These are phyloP conservation scores for Puya raimondii DNA, from an alignment of 176 grass and related monocot genomes.

Conservation along the genomic window DNA sequence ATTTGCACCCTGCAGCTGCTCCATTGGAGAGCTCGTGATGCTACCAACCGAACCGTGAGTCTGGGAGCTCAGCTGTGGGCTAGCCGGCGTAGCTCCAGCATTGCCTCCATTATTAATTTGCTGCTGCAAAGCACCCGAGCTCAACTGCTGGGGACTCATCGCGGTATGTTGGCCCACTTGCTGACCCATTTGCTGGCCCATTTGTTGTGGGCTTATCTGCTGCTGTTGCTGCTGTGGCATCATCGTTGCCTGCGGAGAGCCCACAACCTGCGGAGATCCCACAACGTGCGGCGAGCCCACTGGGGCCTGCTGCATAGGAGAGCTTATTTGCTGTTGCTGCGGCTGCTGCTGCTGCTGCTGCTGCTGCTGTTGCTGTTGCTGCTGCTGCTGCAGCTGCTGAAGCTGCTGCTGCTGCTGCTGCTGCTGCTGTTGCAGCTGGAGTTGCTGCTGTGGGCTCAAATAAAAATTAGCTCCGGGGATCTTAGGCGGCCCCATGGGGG, in stretches of 20 bases:
- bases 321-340: slow-evolving; percentile 41
- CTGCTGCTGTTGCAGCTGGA: slow-evolving; percentile 23
- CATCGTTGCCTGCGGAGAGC: slow-evolving; percentile 61
- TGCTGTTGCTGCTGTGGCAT: slow-evolving; percentile 62
- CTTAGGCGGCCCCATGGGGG: slow-evolving; percentile 89
- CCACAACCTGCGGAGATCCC: slow-evolving; percentile 58
- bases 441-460: slow-evolving; percentile 56
- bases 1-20: slow-evolving; percentile 82
- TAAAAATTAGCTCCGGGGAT: slow-evolving; percentile 59
- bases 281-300: slow-evolving; percentile 59
- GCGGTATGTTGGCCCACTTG: slow-evolving; percentile 33
- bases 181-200: slow-evolving; percentile 31
- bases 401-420: slow-evolving; percentile 37
- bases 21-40: slow-evolving; percentile 93
- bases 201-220: slow-evolving; percentile 75
- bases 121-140: slow-evolving; percentile 62
- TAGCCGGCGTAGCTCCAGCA: slow-evolving; percentile 58
- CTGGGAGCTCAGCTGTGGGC: slow-evolving; percentile 90
- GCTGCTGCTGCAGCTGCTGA: slow-evolving; percentile 28
- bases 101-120: slow-evolving; percentile 42
- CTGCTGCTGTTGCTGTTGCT: slow-evolving; percentile 18
- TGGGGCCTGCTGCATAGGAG: slow-evolving; percentile 45
- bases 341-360: slow-evolving; percentile 26
- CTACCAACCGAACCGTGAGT: slow-evolving; percentile 77
- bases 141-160: slow-evolving; percentile 78